These are phyloP conservation scores for Hibiscus syriacus DNA, from an alignment of 345 rosid species.

Conservation along the genomic window DNA sequence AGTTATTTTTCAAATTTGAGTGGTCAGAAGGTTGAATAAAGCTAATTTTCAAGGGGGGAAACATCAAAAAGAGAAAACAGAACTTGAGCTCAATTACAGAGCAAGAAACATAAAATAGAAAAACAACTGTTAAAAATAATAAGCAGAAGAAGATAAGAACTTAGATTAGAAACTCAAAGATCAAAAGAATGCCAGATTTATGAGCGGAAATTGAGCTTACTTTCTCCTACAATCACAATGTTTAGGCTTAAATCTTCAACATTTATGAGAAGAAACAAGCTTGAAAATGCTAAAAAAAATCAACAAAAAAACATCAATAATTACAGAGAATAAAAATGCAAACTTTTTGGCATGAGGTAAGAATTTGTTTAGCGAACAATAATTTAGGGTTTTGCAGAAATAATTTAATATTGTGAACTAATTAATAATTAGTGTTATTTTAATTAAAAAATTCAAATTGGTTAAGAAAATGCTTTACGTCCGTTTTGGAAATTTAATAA, in stretches of 20 bases:
- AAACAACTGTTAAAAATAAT: background rate
- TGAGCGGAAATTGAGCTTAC: conserved; percentile 1
- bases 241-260: conserved; percentile 27
- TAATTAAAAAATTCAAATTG: conserved; percentile 61
- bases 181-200: conserved; percentile 6
- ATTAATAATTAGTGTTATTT: conserved; percentile 38
- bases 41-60: no score
- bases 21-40: background rate
- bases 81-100: conserved; percentile 21
- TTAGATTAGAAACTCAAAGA: conserved; percentile 15
- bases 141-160: conserved; percentile 8
- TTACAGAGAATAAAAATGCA: conserved; percentile 25
- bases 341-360: conserved; percentile 17
- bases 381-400: conserved; percentile 71
- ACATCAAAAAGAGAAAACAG: background rate
- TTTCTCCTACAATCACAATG: conserved; percentile 2
- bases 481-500: conserved; percentile 78
- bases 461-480: conserved; percentile 89
- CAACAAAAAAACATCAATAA: conserved; percentile 15
- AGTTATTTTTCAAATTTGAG: conserved; percentile 15
- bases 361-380: conserved; percentile 40
- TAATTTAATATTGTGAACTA: conserved; percentile 44
- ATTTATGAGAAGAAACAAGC: conserved; percentile 41
- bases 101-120: conserved; percentile 6
- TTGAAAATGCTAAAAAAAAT: conserved; percentile 20